Evolutionary conservation across 2,329 filamentous ascomycete species (phyloP), one percentile per base, ranked within the genome.

Genomic region (Ramularia collo-cygni): DNA sequence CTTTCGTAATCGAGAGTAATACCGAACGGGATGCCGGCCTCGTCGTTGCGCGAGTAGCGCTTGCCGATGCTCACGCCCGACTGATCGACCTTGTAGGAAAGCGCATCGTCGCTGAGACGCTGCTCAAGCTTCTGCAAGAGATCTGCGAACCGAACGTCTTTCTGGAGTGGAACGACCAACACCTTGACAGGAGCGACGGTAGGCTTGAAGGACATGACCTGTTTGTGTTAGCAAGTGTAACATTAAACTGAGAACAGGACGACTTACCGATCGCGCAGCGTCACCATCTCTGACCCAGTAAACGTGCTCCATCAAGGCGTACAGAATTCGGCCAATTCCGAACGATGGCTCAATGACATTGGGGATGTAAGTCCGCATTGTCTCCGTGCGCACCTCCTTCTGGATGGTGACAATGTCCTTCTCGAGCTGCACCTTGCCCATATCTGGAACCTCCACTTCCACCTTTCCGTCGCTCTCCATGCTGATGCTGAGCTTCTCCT

Each of bases 1-100:
- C 86, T 93, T 72, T 96, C 86, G 76, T 95, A 96, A 65, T 96
- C 90, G 44, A 96, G 78, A 0, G 90, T 96, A 64, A 96, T 81
- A 60, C 88, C 90, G 50, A 95, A 81, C 6, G 90, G 87, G 31
- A 92, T 96, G 57, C 90, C 92, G 43, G 95, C 77, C 69, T 96
- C 90, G 64, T 96, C 90, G 63, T 95, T 95, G 57, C 92, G 81
- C 61, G 84, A 81, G 66, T 94, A 96, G 38, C 90, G 83, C 74
- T 94, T 95, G 62, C 90, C 90, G 55, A 96, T 96, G 48, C 81
- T 88, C 46, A 89, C 88, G 18, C 83, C 86, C 10, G 86, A 93
- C 64, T 92, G 85, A 59, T 96, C 92, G 27, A 95, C 77, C 46
- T 85, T 82, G 71, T 79, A 93, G 30, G 87, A 87, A 40, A 96